A percentile compares a stretch with the other conserved stretches of the same genome.
These are phyloP conservation scores for Thielaviopsis cerberus DNA, from an alignment of 2,329 filamentous ascomycete species.

Conservation along the genomic window DNA sequence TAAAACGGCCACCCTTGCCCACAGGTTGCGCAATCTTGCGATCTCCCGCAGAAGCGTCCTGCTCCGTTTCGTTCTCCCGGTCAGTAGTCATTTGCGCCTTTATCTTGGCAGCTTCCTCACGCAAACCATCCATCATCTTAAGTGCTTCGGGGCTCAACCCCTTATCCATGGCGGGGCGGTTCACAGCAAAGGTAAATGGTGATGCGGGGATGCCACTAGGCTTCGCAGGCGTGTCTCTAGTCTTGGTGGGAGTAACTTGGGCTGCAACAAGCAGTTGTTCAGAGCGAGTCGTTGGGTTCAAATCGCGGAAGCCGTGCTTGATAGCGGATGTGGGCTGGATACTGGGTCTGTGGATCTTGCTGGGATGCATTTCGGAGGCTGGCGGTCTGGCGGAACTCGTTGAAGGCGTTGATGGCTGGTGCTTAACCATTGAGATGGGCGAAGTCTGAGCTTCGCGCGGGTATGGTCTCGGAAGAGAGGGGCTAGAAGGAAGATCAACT, in stretches of 20 bases:
- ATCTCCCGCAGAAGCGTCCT: constrained; percentile 25
- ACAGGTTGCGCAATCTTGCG: constrained; percentile 68
- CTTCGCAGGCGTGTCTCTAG: constrained; percentile 41
- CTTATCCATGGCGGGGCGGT: constrained; percentile 27
- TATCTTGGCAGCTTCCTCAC: constrained; percentile 52
- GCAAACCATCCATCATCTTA: constrained; percentile 45
- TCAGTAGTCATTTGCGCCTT: constrained; percentile 48
- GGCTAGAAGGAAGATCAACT: constrained; percentile 20
- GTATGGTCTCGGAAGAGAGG: constrained; percentile 3
- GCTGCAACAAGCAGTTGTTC: constrained; percentile 17
- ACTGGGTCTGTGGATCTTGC: constrained; percentile 58
- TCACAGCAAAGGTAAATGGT: constrained; percentile 47
- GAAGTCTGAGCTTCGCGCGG: constrained; percentile 3
- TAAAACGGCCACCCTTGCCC: constrained; percentile 62
- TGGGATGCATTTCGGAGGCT: constrained; percentile 77
- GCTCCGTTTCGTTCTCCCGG: constrained; percentile 34
- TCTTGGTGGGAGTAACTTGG: constrained; percentile 21
- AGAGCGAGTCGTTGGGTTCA: constrained; percentile 22
- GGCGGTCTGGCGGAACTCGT: constrained; percentile 50
- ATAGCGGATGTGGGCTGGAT: constrained; percentile 63
- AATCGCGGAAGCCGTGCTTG: constrained; percentile 63
- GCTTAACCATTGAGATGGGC: constrained; percentile 4
- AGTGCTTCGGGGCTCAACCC: constrained; percentile 43
- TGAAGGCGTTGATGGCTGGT: constrained; percentile 35
- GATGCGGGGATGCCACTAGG: constrained; percentile 31